Conservation (phyloP, 352 stramenopile genomes). For the Blastocystis sp. region DNA sequence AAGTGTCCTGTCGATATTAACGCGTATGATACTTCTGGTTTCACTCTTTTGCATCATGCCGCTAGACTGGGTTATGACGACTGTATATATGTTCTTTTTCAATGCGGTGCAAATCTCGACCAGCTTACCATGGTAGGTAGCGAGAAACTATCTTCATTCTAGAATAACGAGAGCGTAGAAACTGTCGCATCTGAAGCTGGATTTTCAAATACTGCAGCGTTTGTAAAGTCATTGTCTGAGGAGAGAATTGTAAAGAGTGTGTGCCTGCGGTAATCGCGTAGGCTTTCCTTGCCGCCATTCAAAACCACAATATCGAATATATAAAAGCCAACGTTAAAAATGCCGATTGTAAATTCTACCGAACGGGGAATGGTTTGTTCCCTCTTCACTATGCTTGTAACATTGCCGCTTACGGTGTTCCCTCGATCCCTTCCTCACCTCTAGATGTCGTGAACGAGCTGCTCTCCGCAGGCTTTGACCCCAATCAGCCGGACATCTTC, state of each 20-base stretch:
- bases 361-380: slow-evolving; percentile 26
- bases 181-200: background rate
- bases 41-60: slow-evolving; percentile 49
- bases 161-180: slow-evolving; percentile 10
- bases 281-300: slow-evolving; percentile 8
- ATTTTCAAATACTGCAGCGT: slow-evolving; percentile 43
- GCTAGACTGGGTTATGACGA: slow-evolving; percentile 20
- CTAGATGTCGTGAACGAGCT: slow-evolving; percentile 31
- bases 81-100: slow-evolving; percentile 35
- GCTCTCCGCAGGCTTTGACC: background rate
- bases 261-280: background rate
- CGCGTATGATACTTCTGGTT: slow-evolving; percentile 22
- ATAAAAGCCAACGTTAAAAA: slow-evolving; percentile 3
- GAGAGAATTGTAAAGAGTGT: background rate
- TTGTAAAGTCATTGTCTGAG: background rate
- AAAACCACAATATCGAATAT: slow-evolving; percentile 6
- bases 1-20: slow-evolving; percentile 27
- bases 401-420: background rate
- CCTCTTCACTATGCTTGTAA: slow-evolving; percentile 20
- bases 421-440: background rate
- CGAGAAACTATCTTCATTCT: background rate
- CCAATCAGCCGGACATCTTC: slow-evolving; percentile 31
- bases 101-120: slow-evolving; percentile 21
- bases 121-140: slow-evolving; percentile 13
- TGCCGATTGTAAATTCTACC: slow-evolving; percentile 58